Percentiles rank a stretch among this genome's conserved stretches.
phyloP scores from a whole-genome alignment of 768 basidiomycete genomes.

The Cubamyces lactineus region DNA sequence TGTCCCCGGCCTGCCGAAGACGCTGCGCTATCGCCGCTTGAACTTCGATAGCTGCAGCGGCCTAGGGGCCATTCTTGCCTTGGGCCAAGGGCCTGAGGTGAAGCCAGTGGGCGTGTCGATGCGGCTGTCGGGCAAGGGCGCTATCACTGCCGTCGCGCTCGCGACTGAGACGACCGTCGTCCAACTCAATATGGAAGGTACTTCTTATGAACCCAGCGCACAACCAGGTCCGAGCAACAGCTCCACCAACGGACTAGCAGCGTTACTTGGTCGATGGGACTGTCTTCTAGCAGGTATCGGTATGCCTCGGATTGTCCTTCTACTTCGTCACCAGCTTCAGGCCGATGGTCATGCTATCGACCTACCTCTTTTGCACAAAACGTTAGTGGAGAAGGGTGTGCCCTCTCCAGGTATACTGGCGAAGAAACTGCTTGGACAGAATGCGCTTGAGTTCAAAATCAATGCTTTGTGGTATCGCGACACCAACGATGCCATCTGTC shows the following conservation, averaged over 20 bases:
- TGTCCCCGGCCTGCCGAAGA: slow-evolving; percentile 5
- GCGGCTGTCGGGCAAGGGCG: slow-evolving; percentile 18
- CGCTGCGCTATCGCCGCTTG: not conserved
- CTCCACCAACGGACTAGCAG: not conserved
- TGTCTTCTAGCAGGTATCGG: slow-evolving; percentile 34
- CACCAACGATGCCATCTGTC: slow-evolving; percentile 33
- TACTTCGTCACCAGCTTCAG: not conserved
- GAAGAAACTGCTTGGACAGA: slow-evolving; percentile 15
- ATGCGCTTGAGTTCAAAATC: slow-evolving; percentile 22
- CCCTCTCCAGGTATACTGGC: slow-evolving; percentile 36
- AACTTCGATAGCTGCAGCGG: not conserved
- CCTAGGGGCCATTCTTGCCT: slow-evolving; percentile 3
- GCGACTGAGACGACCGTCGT: slow-evolving; percentile 14
- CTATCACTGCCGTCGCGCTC: slow-evolving; percentile 22
- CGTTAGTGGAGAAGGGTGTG: slow-evolving; percentile 21
- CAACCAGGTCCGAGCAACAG: too few relatives aligned
- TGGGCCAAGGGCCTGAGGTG: not conserved
- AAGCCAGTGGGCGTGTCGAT: slow-evolving; percentile 20
- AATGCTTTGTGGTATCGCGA: slow-evolving; percentile 38
- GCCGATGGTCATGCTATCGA: not conserved
- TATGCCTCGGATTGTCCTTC: slow-evolving; percentile 36
- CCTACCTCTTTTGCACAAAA: not conserved
- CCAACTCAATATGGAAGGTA: not conserved
- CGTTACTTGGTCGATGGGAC: not conserved
- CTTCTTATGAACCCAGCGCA: not conserved